Base-by-base conservation (phyloP, 768 basidiomycete species). In the Strobilomyces dryophilus region DNA sequence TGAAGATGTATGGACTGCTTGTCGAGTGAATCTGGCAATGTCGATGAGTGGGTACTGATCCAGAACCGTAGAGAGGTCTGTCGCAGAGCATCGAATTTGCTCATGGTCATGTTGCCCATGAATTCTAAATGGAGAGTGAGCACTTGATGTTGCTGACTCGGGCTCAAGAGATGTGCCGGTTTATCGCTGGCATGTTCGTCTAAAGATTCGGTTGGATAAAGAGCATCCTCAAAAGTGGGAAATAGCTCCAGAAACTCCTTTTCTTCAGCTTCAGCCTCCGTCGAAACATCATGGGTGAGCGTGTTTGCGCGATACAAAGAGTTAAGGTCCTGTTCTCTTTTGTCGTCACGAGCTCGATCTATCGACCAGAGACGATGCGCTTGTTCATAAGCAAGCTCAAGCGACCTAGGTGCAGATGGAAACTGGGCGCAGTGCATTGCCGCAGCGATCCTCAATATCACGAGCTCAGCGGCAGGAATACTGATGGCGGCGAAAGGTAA, bases 201-300 rank as follows among this genome's bases (percentile, higher is more conserved):
- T 1, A 15, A 10, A 14, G 10, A n/a, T 32, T 49, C 47, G 18
- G 48, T 31, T 45, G 59, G 52, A 32, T 78, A 73, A 15, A 84
- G 66, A 24, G 69, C 74, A 51, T 87, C 80, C 31, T 87, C 88
- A 59, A 84, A 95, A 11, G 83, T 82, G 12, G 97, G 97, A 70
- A 99, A 99, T 27, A 98, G 67, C 6, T 80, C 72, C 42, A 84
- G 71, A 62, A 98, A 92, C 59, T 98, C 97, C 56, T 77, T 76
- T 66, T 89, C 89, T 64, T 97, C 92, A 35, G 80, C 64, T 61
- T 92, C 88, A 5, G 80, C 81, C 54, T 95, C 94, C 12, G 77
- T 79, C 10, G 77, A 67, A 27, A 76, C 77, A 27, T 78, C 72
- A 44, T 88, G 71, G 14, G 81, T 76, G 24, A 77, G 64, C 40